phyloP scores from a whole-genome alignment of 2,329 filamentous ascomycete genomes.

The Aspergillus arachidicola region DNA sequence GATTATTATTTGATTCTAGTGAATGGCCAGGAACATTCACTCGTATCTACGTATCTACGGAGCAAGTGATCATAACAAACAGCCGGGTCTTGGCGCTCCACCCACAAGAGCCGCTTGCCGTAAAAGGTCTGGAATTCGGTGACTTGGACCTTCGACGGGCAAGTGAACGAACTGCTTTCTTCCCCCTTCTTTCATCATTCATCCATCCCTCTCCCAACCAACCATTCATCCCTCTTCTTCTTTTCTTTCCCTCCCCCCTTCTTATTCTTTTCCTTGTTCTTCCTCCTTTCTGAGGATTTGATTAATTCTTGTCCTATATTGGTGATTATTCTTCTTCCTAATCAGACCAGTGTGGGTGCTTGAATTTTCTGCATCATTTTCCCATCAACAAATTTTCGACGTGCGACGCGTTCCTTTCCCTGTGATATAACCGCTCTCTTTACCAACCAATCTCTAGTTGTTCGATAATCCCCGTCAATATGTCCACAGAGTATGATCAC shows the following conservation, averaged over 20 bases:
- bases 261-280: slow-evolving; percentile 1
- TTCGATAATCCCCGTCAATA: slow-evolving; percentile 30
- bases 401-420: slow-evolving; percentile 15
- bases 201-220: background rate
- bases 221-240: slow-evolving; percentile 13
- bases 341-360: slow-evolving; percentile 14
- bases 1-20: no score
- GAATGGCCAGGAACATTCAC: background rate
- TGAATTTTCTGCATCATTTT: slow-evolving; percentile 22
- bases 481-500: slow-evolving; percentile 63
- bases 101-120: background rate
- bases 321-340: background rate
- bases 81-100: slow-evolving; percentile 1
- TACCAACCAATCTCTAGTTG: slow-evolving; percentile 20
- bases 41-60: background rate
- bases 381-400: slow-evolving; percentile 6
- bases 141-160: background rate
- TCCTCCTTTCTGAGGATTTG: background rate
- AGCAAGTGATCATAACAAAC: background rate
- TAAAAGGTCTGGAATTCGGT: slow-evolving; percentile 4
- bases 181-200: slow-evolving; percentile 26
- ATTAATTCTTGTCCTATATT: background rate
- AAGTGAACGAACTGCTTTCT: background rate
- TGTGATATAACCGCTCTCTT: slow-evolving; percentile 16
- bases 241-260: slow-evolving; percentile 5